Conservation (phyloP, 768 basidiomycete species). For the Boletellus sp. region DNA sequence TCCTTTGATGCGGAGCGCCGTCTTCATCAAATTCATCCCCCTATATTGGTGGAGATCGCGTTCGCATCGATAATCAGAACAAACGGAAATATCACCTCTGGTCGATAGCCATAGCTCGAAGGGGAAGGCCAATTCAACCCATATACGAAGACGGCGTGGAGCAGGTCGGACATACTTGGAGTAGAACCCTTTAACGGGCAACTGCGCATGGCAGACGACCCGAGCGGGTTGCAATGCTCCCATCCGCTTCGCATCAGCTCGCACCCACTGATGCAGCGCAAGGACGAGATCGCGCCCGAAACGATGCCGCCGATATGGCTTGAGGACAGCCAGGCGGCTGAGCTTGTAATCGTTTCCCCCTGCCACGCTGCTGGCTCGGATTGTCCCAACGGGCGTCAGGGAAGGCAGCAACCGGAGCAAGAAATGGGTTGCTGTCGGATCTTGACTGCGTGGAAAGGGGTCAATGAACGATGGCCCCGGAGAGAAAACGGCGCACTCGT, state of each 20-base stretch:
- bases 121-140: conserved; percentile 12
- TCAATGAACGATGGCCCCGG: conserved; percentile 4
- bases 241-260: conserved; percentile 33
- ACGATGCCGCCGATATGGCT: conserved; percentile 56
- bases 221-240: conserved; percentile 30
- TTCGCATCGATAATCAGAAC: conserved; percentile 19
- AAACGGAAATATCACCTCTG: conserved; percentile 47
- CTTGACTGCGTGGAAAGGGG: conserved; percentile 45
- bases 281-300: conserved; percentile 68
- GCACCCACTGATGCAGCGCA: conserved; percentile 58
- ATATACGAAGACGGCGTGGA: conserved; percentile 10
- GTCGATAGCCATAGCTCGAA: conserved; percentile 63
- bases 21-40: conserved; percentile 77
- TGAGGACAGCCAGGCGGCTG: conserved; percentile 61
- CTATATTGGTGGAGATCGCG: conserved; percentile 36
- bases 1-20: conserved; percentile 82
- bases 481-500: conserved; percentile 49
- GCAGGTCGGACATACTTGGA: conserved; percentile 48
- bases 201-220: conserved; percentile 67
- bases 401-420: conserved; percentile 66
- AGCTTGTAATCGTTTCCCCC: conserved; percentile 64
- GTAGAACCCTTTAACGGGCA: conserved; percentile 69
- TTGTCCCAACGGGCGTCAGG: conserved; percentile 61
- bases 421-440: conserved; percentile 65
- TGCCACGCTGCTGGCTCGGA: conserved; percentile 44